Conservation (phyloP, 805 yeast genomes). For the Naumovozyma baii region DNA sequence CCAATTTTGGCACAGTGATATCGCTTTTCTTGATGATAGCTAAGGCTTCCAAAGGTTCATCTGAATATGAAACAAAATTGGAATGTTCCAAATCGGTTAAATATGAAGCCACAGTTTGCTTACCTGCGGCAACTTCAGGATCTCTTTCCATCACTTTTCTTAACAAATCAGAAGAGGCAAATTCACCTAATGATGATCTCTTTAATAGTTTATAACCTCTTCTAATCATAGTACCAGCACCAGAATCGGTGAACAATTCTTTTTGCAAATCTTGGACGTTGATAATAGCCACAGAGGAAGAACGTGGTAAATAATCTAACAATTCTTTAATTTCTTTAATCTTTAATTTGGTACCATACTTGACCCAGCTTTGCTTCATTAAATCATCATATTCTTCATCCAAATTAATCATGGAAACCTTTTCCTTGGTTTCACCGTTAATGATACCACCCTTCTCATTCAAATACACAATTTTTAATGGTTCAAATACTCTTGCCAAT, state of each 20-base stretch:
- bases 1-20: constrained; percentile 53
- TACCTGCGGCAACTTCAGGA: constrained; percentile 60
- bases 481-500: constrained; percentile 92
- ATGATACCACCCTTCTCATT: constrained; percentile 97
- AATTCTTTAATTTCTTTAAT: constrained; percentile 93
- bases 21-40: constrained; percentile 64
- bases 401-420: constrained; percentile 78
- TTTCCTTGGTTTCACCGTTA: constrained; percentile 86
- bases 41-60: constrained; percentile 89
- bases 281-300: constrained; percentile 95
- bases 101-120: constrained; percentile 70
- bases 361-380: constrained; percentile 93
- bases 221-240: constrained; percentile 97
- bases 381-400: constrained; percentile 93
- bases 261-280: constrained; percentile 91
- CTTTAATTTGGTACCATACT: constrained; percentile 95
- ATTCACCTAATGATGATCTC: constrained; percentile 59
- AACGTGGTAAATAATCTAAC: constrained; percentile 87
- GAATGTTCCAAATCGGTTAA: constrained; percentile 56
- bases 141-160: constrained; percentile 72
- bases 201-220: constrained; percentile 85
- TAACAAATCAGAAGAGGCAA: constrained; percentile 63
- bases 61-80: constrained; percentile 74
- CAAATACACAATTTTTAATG: constrained; percentile 89
- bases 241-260: constrained; percentile 95